Evolutionary conservation across 1,139 yeast genomes (phyloP).

Genomic region (Protomyces arabidopsidicola): DNA sequence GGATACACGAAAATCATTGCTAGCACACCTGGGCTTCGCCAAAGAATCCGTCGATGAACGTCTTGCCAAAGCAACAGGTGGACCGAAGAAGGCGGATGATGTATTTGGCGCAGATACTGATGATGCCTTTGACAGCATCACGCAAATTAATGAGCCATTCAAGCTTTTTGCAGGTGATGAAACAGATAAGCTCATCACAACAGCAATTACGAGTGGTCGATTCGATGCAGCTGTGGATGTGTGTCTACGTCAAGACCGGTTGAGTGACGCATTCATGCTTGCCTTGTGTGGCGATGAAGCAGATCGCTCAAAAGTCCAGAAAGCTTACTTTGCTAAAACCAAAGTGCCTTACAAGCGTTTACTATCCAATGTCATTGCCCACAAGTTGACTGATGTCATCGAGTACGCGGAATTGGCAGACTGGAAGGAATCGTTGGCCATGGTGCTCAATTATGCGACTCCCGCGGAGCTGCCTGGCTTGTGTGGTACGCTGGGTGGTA

Average conservation of each 20-base stretch:
- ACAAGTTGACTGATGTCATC: constrained; percentile 66
- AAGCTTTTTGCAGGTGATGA: constrained; percentile 38
- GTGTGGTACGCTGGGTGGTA: constrained; percentile 69
- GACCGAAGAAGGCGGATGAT: neutral
- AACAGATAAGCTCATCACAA: constrained; percentile 50
- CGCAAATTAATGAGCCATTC: constrained; percentile 33
- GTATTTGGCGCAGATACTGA: neutral
- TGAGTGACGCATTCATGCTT: constrained; percentile 75
- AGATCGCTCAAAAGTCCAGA: constrained; percentile 62
- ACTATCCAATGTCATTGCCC: constrained; percentile 54
- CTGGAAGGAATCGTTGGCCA: constrained; percentile 79
- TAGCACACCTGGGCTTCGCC: constrained; percentile 35
- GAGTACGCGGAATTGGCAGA: constrained; percentile 68
- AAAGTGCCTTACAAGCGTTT: constrained; percentile 65
- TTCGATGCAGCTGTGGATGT: constrained; percentile 62
- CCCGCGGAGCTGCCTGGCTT: constrained; percentile 51
- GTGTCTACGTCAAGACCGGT: constrained; percentile 59
- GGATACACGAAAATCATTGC: constrained; percentile 46
- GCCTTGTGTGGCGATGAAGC: constrained; percentile 62
- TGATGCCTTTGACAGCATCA: constrained; percentile 46
- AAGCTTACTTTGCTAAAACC: constrained; percentile 61
- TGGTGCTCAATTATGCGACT: constrained; percentile 56
- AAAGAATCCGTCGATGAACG: constrained; percentile 33
- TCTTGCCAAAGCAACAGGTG: constrained; percentile 31
- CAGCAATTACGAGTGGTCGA: constrained; percentile 60